Evolutionary conservation across 2,329 filamentous ascomycete genomes (phyloP), one percentile per base, ranked within the genome.

Genomic region (Ampelomyces quisqualis): DNA sequence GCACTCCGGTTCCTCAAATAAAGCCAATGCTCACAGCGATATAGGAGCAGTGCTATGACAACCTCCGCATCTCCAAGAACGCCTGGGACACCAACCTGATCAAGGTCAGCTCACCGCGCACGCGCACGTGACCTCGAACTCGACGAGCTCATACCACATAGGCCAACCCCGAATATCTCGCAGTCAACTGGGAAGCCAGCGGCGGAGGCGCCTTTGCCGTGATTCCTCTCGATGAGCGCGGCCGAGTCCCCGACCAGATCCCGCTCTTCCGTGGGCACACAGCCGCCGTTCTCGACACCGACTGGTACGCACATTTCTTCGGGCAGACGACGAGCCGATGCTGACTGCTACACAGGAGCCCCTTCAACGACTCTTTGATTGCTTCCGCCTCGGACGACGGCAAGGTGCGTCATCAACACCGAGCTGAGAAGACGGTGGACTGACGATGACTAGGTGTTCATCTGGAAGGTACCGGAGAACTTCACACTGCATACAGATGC

Each of bases 21-120:
- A 15, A 5, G 26, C 11, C 30, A 9, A 13, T 35, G 47, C 54
- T 60, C 35, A 65, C 43, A 26, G 10, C 0, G 7, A 1, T 13
- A 6, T 44, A 84, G 81, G 93, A 98, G 71, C 88, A 88, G 80
- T 96, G 90, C 78, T 98, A 97, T 75, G 93, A 98, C 73, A 97
- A 97, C 72, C 77, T 98, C 58, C 88, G 89, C 69, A 89, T 98
- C 72, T 96, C 90, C 65, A 88, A 86, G 73, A 98, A 98, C 83
- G 93, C 93, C 40, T 98, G 93, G 93, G 93, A 98, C 72, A 96
- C 90, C 64, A 98, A 98, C 75, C 77, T 98, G 65, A 81, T 97
- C 74, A 97, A 97, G 85, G 90, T 94, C 71, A 69, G 78, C 67
- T 36, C 47, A 32, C 34, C 39, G 43, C 36, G 46, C 52, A 58